Evolutionary conservation across 1,139 yeast genomes (phyloP).

Genomic region (Zygoascus sp.): DNA sequence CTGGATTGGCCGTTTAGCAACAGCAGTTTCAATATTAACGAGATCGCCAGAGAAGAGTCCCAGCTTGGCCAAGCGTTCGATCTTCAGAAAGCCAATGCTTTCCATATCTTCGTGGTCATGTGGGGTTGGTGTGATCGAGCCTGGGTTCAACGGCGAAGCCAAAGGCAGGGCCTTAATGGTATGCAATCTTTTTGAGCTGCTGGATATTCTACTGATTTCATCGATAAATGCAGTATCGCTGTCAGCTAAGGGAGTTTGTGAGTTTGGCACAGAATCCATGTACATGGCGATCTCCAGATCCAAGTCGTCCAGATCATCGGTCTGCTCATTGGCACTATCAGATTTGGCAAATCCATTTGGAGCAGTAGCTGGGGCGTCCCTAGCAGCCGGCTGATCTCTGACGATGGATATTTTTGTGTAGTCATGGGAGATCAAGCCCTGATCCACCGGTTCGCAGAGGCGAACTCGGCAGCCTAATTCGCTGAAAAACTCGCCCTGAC

Average conservation of each 20-base stretch:
- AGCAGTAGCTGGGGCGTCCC: too few relatives aligned
- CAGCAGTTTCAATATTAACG: slow-evolving; percentile 39
- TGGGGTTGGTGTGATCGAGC: slow-evolving; percentile 30
- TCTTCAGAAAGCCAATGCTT: slow-evolving; percentile 50
- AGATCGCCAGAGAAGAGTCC: slow-evolving; percentile 71
- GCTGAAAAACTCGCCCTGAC: slow-evolving; percentile 30
- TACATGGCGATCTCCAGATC: slow-evolving; percentile 29
- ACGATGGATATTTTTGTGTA: slow-evolving; percentile 53
- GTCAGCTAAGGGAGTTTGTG: slow-evolving; percentile 14
- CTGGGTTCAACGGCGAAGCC: slow-evolving; percentile 20
- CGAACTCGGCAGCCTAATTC: slow-evolving; percentile 36
- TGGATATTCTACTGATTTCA: background rate
- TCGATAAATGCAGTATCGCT: background rate
- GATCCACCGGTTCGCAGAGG: slow-evolving; percentile 69
- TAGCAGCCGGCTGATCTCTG: slow-evolving; percentile 29
- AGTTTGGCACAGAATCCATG: slow-evolving; percentile 7
- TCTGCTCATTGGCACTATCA: background rate
- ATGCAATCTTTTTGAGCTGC: slow-evolving; percentile 9
- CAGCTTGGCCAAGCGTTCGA: slow-evolving; percentile 49
- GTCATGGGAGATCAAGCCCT: slow-evolving; percentile 47
- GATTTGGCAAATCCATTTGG: too few relatives aligned
- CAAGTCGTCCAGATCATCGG: slow-evolving; percentile 15
- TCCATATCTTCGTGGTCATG: slow-evolving; percentile 38
- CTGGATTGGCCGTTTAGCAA: slow-evolving; percentile 39
- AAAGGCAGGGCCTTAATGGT: slow-evolving; percentile 23